A percentile compares a stretch with the other conserved stretches of the same genome.
phyloP scores from a whole-genome alignment of 352 stramenopile species.

The Phytopythium ostracodes region DNA sequence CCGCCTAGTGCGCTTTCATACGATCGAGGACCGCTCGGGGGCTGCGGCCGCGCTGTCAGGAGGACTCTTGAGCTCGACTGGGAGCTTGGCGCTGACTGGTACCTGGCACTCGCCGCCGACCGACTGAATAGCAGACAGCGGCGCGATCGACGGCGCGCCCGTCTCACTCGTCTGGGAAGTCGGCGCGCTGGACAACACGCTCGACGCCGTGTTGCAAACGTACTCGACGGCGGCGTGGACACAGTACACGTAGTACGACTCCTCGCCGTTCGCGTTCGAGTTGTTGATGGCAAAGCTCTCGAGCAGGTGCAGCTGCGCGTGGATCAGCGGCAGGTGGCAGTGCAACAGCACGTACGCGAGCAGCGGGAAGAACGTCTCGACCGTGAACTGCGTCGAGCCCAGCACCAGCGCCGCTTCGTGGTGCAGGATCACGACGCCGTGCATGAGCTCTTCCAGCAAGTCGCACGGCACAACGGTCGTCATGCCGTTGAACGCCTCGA shows the following conservation, averaged over 20 bases:
- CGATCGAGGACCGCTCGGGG: slow-evolving; percentile 4
- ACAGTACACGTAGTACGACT: slow-evolving; percentile 89
- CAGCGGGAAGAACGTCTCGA: slow-evolving; percentile 85
- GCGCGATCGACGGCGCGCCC: not conserved
- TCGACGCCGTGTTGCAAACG: slow-evolving; percentile 66
- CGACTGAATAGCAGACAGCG: not conserved
- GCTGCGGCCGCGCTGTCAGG: no score
- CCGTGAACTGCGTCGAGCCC: slow-evolving; percentile 83
- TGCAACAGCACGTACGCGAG: slow-evolving; percentile 80
- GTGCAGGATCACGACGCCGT: slow-evolving; percentile 79
- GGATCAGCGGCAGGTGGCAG: slow-evolving; percentile 60
- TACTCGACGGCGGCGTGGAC: slow-evolving; percentile 82
- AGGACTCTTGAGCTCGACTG: slow-evolving; percentile 1
- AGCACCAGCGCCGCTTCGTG: slow-evolving; percentile 82
- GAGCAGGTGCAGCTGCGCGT: slow-evolving; percentile 77
- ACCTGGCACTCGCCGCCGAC: not conserved
- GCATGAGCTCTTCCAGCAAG: slow-evolving; percentile 80
- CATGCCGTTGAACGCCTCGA: slow-evolving; percentile 83
- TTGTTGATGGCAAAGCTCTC: slow-evolving; percentile 82
- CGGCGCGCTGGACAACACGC: slow-evolving; percentile 12
- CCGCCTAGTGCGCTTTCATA: not conserved
- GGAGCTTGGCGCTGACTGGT: no score
- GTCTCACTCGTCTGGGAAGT: slow-evolving; percentile 1
- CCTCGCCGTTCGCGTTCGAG: slow-evolving; percentile 76
- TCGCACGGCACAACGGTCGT: slow-evolving; percentile 77